Conservation (phyloP, 2,329 filamentous ascomycete species). For the Penicillium sp. region DNA sequence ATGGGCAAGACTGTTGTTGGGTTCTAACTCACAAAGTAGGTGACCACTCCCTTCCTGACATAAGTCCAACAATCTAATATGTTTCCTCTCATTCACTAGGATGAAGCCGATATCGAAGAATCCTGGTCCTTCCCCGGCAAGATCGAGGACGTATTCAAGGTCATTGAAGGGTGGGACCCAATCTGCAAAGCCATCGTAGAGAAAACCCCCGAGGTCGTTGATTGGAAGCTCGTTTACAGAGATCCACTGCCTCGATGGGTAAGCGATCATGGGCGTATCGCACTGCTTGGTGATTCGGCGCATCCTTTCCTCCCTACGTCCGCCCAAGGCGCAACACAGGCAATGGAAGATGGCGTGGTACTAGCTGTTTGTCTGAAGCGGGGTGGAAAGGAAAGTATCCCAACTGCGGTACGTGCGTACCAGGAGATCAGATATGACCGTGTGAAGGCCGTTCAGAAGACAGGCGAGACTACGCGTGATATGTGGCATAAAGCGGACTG, state of each 20-base stretch:
- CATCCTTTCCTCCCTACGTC: slow-evolving; percentile 52
- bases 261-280: slow-evolving; percentile 35
- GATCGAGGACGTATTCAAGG: slow-evolving; percentile 58
- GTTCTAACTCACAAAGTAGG: slow-evolving; percentile 60
- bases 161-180: slow-evolving; percentile 59
- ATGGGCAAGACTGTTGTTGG: slow-evolving; percentile 61
- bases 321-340: slow-evolving; percentile 52
- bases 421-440: slow-evolving; percentile 57
- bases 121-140: slow-evolving; percentile 62
- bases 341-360: slow-evolving; percentile 53
- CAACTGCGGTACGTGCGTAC: slow-evolving; percentile 52
- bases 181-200: slow-evolving; percentile 54
- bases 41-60: neutral
- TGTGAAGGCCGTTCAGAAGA: slow-evolving; percentile 56
- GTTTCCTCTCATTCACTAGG: slow-evolving; percentile 35
- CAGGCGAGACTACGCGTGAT: slow-evolving; percentile 55
- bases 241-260: slow-evolving; percentile 40
- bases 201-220: slow-evolving; percentile 35
- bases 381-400: slow-evolving; percentile 42
- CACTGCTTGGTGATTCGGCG: slow-evolving; percentile 47
- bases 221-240: slow-evolving; percentile 43
- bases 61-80: neutral
- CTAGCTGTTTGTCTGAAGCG: slow-evolving; percentile 35
- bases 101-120: slow-evolving; percentile 62
- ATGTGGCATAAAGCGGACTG: slow-evolving; percentile 62